Base-by-base conservation (phyloP, 108 stramenopile species). In the Cylindrotheca closterium region DNA sequence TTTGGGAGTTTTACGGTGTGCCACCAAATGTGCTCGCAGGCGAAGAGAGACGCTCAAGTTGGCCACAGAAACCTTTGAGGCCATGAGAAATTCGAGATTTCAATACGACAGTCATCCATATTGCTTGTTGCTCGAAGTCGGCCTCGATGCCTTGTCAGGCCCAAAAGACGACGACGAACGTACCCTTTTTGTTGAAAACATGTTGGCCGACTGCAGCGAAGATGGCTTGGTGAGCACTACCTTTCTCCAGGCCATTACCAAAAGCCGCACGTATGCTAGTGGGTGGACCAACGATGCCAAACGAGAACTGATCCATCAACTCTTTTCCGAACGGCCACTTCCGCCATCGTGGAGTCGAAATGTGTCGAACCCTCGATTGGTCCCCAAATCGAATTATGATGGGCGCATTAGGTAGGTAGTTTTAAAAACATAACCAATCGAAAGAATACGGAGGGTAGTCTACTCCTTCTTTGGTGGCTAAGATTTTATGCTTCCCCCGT, bases 271-370 rank as follows among this genome's bases (percentile, higher is more conserved):
- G 32, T 71, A 50, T 45, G 47, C 49, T 3, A 70, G 64, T 27
- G 86, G 79, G 22, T 88, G 83, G 83, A 82, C 89, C 3, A 29
- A 42, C 4, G 63, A 68, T 24, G 80, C 76, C 51, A 65, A 76
- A 57, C 63, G 71, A 42, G 58, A 68, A 5, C 23, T 80, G 4
- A 32, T 47, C 1, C 49, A 76, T 18, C 55, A 70, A 23, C 30
- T 81, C 0, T 77, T 85, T 32, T 71, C 77, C 7, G 55, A 65
- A 2, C 82, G 85, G 70, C 78, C 83, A 24, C 55, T 85, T 5
- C 83, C 85, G 33, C 27, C 57, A 1, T 58, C 70, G 2, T 89
- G 84, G 88, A 82, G 71, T 28, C 71, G 85, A 30, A 89, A 89
- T 56, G 27, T 87, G 24, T 15, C 46, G 2, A 19, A 8, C 1